Evolutionary conservation across 257 asterid genomes (phyloP), one percentile per base, ranked within the genome.

Genomic region (Solanum etuberosum): DNA sequence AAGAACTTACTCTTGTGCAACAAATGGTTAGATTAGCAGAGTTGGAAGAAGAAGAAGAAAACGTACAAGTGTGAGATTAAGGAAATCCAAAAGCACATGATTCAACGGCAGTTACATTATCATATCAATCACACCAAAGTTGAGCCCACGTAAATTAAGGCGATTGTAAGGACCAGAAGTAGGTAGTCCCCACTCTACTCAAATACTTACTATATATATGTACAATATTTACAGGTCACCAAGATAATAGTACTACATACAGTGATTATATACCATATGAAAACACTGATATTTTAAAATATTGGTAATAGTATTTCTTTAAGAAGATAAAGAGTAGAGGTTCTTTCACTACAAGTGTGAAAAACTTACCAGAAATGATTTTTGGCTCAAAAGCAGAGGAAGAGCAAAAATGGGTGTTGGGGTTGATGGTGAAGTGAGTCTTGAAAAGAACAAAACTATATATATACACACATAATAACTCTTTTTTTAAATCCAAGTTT

Each of bases 111-210:
- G 88, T 88, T 87, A 91, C 88, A 87, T 73, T 90, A 88, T 88
- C 92, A 92, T 16, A 93, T 90, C 92, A 93, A 84, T 92, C 95
- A 83, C 90, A 89, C 89, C 94, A 85, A 89, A 74, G 86, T 61
- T 85, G 88, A 91, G 89, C 92, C 95, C 97, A 92, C 96, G 31
- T 83, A 89, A 93, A 89, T 93, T 86, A 91, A 92, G 92, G 88
- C 86, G 38, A 91, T 77, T 90, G 91, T 94, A 91, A 90, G 90
- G 92, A 90, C 92, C 90, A 88, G n/a, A 54, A 61, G 70, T 61
- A 61, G 70, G 70, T 61, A 61, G 70, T 61, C 70, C 83, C 21
- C 34, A 85, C 35, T 32, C 57, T 13, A 85, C 42, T 67, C 68
- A 27, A n/a, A 43, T 35, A 38, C 54, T 54, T 16, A 43, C 27